Conservation (phyloP, 1,284 basidiomycete genomes). For the Bondarzewia mesenterica region DNA sequence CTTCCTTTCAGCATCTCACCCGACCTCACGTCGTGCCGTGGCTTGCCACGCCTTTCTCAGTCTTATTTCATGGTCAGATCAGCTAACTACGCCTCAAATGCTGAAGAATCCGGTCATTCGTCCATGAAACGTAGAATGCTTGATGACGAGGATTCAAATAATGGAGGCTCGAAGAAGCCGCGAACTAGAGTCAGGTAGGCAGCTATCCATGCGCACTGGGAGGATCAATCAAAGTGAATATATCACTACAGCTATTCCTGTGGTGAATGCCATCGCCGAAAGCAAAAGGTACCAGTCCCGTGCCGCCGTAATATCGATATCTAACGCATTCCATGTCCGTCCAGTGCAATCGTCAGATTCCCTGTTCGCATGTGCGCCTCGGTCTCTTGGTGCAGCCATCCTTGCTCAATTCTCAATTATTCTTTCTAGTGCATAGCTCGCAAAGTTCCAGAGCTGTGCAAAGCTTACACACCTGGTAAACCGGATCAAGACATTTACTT, state of each 20-base stretch:
- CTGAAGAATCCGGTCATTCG: slow-evolving; percentile 6
- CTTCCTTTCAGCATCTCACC: background rate
- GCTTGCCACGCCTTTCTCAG: background rate
- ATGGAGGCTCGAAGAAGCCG: slow-evolving; percentile 52
- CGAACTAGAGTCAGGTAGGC: slow-evolving; percentile 67
- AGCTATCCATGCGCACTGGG: slow-evolving; percentile 7
- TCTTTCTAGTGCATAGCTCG: slow-evolving; percentile 62
- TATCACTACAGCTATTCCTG: slow-evolving; percentile 61
- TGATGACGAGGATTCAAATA: slow-evolving; percentile 46
- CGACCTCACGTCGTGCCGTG: background rate
- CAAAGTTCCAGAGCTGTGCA: slow-evolving; percentile 78
- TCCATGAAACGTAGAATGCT: slow-evolving; percentile 49
- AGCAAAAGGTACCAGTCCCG: slow-evolving; percentile 56
- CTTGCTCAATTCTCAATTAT: slow-evolving; percentile 1
- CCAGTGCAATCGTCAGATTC: slow-evolving; percentile 74
- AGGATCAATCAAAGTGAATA: background rate
- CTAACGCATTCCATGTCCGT: slow-evolving; percentile 7
- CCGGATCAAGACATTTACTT: slow-evolving; percentile 71
- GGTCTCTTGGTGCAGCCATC: slow-evolving; percentile 6
- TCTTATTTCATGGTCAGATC: slow-evolving; percentile 19
- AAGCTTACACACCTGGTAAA: slow-evolving; percentile 79
- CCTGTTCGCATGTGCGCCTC: slow-evolving; percentile 66
- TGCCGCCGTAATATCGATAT: background rate
- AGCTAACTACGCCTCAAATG: slow-evolving; percentile 1
- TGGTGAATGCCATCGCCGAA: slow-evolving; percentile 76